phyloP scores from a whole-genome alignment of 306 rosid species.

The Vigna radiata region DNA sequence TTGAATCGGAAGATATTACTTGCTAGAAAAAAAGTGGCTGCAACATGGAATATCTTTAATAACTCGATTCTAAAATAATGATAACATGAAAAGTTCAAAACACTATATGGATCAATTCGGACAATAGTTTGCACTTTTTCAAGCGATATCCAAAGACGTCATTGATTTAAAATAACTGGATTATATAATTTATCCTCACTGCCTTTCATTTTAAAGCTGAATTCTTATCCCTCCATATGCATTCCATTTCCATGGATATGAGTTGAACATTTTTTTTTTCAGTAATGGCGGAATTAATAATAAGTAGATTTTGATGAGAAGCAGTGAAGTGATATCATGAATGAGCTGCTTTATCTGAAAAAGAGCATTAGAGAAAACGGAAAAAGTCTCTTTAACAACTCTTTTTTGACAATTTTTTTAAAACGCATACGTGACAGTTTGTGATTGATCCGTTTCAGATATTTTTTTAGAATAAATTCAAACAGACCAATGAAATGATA shows the following conservation, averaged over 20 bases:
- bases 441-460: too few species aligned
- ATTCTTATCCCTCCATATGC: conserved; percentile 48
- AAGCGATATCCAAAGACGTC: conserved; percentile 15
- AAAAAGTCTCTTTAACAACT: too few species aligned
- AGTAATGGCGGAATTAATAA: conserved; percentile 4
- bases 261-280: not conserved
- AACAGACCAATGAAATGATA: too few species aligned
- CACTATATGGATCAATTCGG: not conserved
- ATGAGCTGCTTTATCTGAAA: conserved; percentile 12
- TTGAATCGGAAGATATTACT: conserved; percentile 17
- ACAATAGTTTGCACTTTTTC: conserved; percentile 16
- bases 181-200: not conserved
- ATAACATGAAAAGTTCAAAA: not conserved
- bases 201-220: conserved; percentile 22
- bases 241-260: conserved; percentile 5
- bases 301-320: conserved; percentile 1
- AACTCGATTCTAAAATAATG: not conserved
- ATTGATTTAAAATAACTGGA: not conserved
- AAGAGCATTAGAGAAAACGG: not conserved
- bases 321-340: conserved; percentile 15
- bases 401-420: too few species aligned
- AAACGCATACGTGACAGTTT: too few species aligned
- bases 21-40: conserved; percentile 29
- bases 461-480: too few species aligned
- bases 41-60: conserved; percentile 5